A percentile compares a stretch with the other conserved stretches of the same genome.
Conservation (phyloP, 129 eudicot genomes). For the Escallonia rubra region DNA sequence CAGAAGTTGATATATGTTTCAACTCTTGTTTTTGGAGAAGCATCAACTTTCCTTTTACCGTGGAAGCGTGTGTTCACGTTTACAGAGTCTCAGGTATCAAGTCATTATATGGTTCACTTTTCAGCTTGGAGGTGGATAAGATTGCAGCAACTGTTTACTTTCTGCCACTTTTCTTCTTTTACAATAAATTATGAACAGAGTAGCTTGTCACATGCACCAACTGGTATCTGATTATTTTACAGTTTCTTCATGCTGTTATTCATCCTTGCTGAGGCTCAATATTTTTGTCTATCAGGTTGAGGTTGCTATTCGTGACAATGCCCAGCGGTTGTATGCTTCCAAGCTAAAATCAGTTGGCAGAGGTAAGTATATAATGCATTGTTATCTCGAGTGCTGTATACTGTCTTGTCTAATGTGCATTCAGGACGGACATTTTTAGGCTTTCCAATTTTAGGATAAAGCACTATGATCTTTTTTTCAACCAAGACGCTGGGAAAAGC, state of each 20-base stretch:
- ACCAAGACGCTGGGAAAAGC: no score
- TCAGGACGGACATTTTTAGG: no score
- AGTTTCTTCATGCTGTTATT: conserved; percentile 1
- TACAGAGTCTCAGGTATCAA: conserved; percentile 87
- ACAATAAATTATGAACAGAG: no score
- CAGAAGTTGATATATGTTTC: conserved; percentile 98
- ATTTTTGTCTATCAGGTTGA: conserved; percentile 63
- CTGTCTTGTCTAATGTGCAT: not conserved
- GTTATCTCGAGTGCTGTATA: not conserved
- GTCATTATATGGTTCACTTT: not conserved
- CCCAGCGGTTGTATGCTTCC: conserved; percentile 74
- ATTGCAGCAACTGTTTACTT: no score
- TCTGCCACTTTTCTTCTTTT: no score
- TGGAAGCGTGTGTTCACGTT: conserved; percentile 97
- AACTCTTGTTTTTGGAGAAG: conserved; percentile 92
- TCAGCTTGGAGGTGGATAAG: no score
- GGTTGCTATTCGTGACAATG: conserved; percentile 95
- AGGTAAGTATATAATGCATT: conserved; percentile 35
- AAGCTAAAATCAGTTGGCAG: conserved; percentile 60
- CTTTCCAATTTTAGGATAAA: no score
- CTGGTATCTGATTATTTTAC: conserved; percentile 10
- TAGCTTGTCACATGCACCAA: not conserved
- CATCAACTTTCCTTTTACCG: conserved; percentile 91
- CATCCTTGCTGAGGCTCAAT: not conserved
- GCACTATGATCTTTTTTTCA: no score